Evolutionary conservation across 371 early-diverging fungal species (phyloP), one percentile per base, ranked within the genome.

Genomic region (Mucor lusitanicus): DNA sequence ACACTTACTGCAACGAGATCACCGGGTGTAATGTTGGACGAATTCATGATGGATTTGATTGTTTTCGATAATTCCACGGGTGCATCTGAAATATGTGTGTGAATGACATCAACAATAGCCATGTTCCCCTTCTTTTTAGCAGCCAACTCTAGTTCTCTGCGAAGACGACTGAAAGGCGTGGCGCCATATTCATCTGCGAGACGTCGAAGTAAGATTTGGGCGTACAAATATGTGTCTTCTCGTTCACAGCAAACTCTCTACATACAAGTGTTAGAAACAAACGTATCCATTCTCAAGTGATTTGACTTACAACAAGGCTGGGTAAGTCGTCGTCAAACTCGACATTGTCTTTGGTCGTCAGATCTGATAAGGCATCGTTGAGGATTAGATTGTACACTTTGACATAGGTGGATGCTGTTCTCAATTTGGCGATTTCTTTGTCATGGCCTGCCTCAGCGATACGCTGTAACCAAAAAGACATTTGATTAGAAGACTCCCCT

Each of bases 381-480:
- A 91, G 64, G 9, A 91, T 85, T 44, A 79, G 72, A 56, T 86
- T 87, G 59, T 88, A 91, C 25, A 91, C 86, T 32, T 87, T 78
- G 0, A 89, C 73, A 68, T 86, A 87, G 7, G 83, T 83, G 6
- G 90, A 84, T 6, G 91, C 85, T 37, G 90, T 87, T 67, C 82
- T 83, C 5, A 89, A 71, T 46, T 80, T 77, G 17, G 90, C 79
- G 57, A 91, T 81, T 57, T 90, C 92, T 3, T 84, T 74, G 59
- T 83, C 80, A 72, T 88, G 82, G 15, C 91, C 91, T 9, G 84
- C 76, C 62, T 90, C 88, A n/a, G 88, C 85, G 53, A 89, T 88
- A 57, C 73, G 74, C 86, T 87, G 71, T 27, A 8, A n/a, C n/a
- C n/a, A n/a, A 50, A 59, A 15, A 17, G 17, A 40, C 17, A 17